Percentiles rank a stretch among this genome's conserved stretches.
These are phyloP conservation scores for Cladophialophora chaetospira DNA, from an alignment of 2,329 filamentous ascomycete species.

Conservation along the genomic window DNA sequence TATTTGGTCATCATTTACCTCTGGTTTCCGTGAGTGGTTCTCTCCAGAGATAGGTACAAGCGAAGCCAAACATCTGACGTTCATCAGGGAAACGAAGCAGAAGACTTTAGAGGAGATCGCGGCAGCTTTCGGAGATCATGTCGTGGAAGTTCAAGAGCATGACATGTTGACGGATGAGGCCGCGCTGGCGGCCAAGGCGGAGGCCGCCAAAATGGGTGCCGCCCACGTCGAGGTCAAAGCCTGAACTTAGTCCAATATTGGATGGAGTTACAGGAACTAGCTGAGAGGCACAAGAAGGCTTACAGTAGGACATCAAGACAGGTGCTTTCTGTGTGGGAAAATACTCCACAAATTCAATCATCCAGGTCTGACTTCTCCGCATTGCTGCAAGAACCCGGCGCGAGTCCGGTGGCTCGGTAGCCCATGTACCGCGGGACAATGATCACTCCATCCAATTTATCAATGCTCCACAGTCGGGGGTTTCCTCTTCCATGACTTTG, in stretches of 20 bases:
- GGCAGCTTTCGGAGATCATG: constrained; percentile 51
- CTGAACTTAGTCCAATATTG: too few relatives aligned
- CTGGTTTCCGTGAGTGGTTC: constrained; percentile 52
- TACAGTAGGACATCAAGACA: too few relatives aligned
- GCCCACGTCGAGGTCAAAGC: background rate
- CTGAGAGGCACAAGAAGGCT: too few relatives aligned
- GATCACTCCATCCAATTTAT: background rate
- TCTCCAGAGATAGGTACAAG: background rate
- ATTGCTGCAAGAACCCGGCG: background rate
- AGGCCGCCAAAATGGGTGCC: too few relatives aligned
- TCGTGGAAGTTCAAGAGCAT: constrained; percentile 37
- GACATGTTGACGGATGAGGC: constrained; percentile 32
- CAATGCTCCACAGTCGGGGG: background rate
- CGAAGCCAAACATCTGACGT: constrained; percentile 14
- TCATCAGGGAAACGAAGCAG: constrained; percentile 47
- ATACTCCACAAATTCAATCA: too few relatives aligned
- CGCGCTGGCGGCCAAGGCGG: constrained; percentile 21
- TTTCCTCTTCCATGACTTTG: background rate
- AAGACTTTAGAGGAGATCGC: constrained; percentile 54
- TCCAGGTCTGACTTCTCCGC: background rate
- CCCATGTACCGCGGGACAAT: too few relatives aligned
- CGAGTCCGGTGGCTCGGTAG: too few relatives aligned
- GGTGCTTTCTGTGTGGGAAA: too few relatives aligned
- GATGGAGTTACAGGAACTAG: too few relatives aligned
- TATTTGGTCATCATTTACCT: constrained; percentile 56